Percentiles rank a stretch among this genome's conserved stretches.
phyloP scores from a whole-genome alignment of 2,329 filamentous ascomycete genomes.

The Verticillium klebahnii region DNA sequence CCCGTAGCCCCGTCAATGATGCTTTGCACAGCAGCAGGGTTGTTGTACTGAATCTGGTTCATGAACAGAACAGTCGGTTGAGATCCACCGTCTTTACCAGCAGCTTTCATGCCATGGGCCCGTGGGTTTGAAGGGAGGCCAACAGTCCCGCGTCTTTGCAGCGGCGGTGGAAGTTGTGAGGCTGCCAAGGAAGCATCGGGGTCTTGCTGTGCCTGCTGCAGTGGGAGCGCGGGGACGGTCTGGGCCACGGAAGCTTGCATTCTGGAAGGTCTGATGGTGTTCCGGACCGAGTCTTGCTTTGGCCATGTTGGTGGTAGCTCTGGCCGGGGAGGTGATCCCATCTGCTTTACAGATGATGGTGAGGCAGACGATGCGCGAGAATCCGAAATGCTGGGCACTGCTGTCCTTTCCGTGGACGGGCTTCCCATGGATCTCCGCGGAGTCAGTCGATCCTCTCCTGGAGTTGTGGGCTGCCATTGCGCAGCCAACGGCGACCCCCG shows the following conservation, averaged over 20 bases:
- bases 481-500: not conserved
- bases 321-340: not conserved
- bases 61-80: slow-evolving; percentile 50
- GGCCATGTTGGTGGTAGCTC: slow-evolving; percentile 13
- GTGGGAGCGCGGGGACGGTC: slow-evolving; percentile 2
- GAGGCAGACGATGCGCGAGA: slow-evolving; percentile 7
- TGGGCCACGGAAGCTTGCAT: slow-evolving; percentile 15
- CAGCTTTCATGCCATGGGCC: slow-evolving; percentile 26
- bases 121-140: slow-evolving; percentile 46
- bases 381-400: not conserved
- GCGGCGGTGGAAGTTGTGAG: slow-evolving; percentile 17
- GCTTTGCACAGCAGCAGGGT: slow-evolving; percentile 42
- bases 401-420: slow-evolving; percentile 1
- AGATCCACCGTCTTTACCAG: slow-evolving; percentile 19
- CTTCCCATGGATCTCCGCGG: not conserved
- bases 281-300: slow-evolving; percentile 24
- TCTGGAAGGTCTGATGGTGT: slow-evolving; percentile 25
- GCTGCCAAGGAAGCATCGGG: not conserved
- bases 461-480: not conserved
- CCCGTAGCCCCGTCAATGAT: slow-evolving; percentile 40
- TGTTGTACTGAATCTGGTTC: slow-evolving; percentile 51
- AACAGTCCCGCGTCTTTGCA: slow-evolving; percentile 38
- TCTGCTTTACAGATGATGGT: slow-evolving; percentile 3
- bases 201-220: slow-evolving; percentile 2
- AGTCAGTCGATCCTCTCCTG: not conserved